A percentile compares a stretch with the other conserved stretches of the same genome.
Conservation (phyloP, 2,329 filamentous ascomycete species). For the Cryphonectria nitschkei region DNA sequence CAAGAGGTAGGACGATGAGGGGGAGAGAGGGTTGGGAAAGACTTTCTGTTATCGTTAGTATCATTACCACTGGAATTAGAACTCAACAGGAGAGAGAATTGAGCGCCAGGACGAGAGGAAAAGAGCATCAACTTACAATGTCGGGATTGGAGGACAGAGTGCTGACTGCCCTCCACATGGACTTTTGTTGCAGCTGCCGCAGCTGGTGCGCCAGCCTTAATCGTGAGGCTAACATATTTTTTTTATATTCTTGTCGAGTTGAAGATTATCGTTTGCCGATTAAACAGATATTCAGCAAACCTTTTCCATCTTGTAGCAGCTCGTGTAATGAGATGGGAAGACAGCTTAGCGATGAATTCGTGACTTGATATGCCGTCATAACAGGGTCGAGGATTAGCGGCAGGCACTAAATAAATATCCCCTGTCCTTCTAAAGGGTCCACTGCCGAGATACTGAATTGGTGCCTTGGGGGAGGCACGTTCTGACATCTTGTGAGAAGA, state of each 20-base stretch:
- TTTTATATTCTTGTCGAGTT: not conserved
- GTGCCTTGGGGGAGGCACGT: not conserved
- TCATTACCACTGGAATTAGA: not conserved
- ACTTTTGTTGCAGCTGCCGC: constrained; percentile 32
- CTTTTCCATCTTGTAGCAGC: not conserved
- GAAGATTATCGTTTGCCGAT: not conserved
- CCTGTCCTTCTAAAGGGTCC: not conserved
- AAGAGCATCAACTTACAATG: constrained; percentile 46
- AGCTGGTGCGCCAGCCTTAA: constrained; percentile 34
- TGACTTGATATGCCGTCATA: constrained; percentile 28
- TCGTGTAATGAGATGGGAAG: not conserved
- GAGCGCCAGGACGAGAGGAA: not conserved
- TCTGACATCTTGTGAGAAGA: not conserved
- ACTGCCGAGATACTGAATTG: not conserved
- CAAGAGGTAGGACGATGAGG: constrained; percentile 54
- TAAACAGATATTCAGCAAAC: not conserved
- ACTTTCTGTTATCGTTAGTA: constrained; percentile 52
- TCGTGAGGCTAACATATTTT: constrained; percentile 39
- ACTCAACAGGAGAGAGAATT: not conserved
- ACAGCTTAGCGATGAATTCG: not conserved
- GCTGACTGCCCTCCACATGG: constrained; percentile 43
- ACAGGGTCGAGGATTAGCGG: constrained; percentile 7
- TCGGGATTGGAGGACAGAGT: constrained; percentile 55
- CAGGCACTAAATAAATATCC: constrained; percentile 24
- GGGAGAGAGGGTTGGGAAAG: constrained; percentile 52